phyloP scores from a whole-genome alignment of 2,329 filamentous ascomycete species.

The Ophiosphaerella herpotricha region DNA sequence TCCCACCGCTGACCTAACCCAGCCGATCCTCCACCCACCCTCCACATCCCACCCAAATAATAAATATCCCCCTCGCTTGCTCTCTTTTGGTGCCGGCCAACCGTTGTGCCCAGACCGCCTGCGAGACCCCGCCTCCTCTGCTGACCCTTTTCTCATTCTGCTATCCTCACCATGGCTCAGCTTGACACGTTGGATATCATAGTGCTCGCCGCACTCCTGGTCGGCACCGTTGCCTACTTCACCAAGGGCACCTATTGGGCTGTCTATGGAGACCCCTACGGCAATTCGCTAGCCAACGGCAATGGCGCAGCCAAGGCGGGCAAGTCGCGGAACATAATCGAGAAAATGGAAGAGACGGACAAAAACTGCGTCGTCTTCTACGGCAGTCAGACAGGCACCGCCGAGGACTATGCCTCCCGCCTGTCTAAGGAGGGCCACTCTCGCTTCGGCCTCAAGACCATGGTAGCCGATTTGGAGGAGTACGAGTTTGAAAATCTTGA shows the following conservation, averaged over 20 bases:
- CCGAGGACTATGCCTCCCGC: constrained; percentile 95
- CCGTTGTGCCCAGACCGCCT: constrained; percentile 24
- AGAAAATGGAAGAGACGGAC: constrained; percentile 92
- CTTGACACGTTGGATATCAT: constrained; percentile 94
- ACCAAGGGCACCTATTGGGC: constrained; percentile 97
- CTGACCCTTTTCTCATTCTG: neutral
- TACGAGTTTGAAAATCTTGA: constrained; percentile 97
- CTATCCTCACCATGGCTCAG: constrained; percentile 74
- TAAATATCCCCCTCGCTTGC: constrained; percentile 36
- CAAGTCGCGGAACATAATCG: constrained; percentile 87
- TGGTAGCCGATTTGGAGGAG: constrained; percentile 97
- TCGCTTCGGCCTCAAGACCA: constrained; percentile 93
- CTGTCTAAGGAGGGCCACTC: constrained; percentile 97
- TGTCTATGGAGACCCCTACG: constrained; percentile 85
- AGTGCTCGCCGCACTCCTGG: constrained; percentile 81
- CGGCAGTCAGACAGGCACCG: constrained; percentile 96
- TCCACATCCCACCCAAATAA: constrained; percentile 9
- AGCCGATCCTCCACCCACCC: constrained; percentile 24
- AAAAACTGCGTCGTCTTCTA: constrained; percentile 99
- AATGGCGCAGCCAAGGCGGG: constrained; percentile 71
- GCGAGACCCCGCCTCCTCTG: constrained; percentile 14
- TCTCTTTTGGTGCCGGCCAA: constrained; percentile 26
- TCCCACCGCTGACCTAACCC: constrained; percentile 13
- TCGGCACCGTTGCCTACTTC: constrained; percentile 93
- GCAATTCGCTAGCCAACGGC: constrained; percentile 71